Conservation (phyloP, 2,329 filamentous ascomycete species). For the Coniochaeta sp. region DNA sequence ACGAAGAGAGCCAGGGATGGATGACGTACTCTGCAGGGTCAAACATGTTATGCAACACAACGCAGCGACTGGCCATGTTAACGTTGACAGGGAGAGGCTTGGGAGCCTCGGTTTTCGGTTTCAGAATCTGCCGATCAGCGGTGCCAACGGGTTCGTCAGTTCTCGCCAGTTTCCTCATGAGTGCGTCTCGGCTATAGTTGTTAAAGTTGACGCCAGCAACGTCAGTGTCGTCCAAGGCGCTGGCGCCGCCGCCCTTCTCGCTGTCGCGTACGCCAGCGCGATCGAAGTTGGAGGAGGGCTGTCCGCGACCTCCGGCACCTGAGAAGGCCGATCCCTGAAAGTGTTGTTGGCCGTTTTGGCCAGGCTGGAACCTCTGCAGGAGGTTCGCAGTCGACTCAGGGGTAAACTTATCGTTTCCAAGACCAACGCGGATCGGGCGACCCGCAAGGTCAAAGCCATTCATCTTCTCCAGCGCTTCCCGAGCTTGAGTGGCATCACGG, state of each 20-base stretch:
- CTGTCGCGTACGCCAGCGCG: slow-evolving; percentile 82
- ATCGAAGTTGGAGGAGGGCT: slow-evolving; percentile 82
- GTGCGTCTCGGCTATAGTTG: slow-evolving; percentile 95
- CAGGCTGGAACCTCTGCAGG: slow-evolving; percentile 76
- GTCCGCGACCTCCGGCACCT: slow-evolving; percentile 79
- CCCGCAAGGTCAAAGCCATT: slow-evolving; percentile 98
- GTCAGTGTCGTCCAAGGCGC: slow-evolving; percentile 94
- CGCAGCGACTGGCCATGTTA: slow-evolving; percentile 87
- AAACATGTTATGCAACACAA: slow-evolving; percentile 94
- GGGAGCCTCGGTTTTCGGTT: slow-evolving; percentile 65
- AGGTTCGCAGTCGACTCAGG: slow-evolving; percentile 91
- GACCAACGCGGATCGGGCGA: slow-evolving; percentile 94
- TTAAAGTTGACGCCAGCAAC: slow-evolving; percentile 99
- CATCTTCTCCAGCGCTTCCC: slow-evolving; percentile 96
- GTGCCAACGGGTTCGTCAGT: slow-evolving; percentile 73
- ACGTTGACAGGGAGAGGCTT: slow-evolving; percentile 79
- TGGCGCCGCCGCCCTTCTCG: slow-evolving; percentile 85
- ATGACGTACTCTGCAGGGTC: slow-evolving; percentile 76
- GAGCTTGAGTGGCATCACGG: slow-evolving; percentile 81
- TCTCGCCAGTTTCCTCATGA: slow-evolving; percentile 97
- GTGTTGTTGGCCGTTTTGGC: slow-evolving; percentile 62
- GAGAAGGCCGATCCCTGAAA: slow-evolving; percentile 91
- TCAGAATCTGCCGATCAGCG: slow-evolving; percentile 65
- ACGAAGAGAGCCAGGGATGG: neutral
- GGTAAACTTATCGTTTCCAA: slow-evolving; percentile 99